Evolutionary conservation across 1,284 basidiomycete species (phyloP).

Genomic region (Golubevia sp.): DNA sequence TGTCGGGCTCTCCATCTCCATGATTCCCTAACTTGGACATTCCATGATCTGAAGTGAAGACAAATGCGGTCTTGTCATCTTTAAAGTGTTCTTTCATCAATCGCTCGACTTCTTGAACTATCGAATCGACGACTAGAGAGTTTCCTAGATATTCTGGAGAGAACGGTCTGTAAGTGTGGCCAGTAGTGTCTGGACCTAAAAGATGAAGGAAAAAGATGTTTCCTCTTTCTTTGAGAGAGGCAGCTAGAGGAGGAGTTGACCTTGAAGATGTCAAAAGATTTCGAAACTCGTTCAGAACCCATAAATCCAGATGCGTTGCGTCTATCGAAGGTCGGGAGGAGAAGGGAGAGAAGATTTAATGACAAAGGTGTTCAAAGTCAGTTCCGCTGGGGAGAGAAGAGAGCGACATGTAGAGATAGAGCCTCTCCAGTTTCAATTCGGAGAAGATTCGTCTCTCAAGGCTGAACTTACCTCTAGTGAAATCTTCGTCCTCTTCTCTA

Average conservation of each 20-base stretch:
- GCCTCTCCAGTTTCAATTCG: no score
- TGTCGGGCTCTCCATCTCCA: conserved; percentile 86
- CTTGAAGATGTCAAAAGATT: conserved; percentile 58
- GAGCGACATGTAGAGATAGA: no score
- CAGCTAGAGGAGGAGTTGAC: no score
- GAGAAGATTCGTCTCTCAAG: background rate
- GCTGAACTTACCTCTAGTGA: conserved; percentile 71
- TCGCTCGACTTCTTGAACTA: conserved; percentile 73
- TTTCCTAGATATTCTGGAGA: conserved; percentile 87
- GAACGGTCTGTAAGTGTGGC: conserved; percentile 83
- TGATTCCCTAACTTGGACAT: conserved; percentile 89
- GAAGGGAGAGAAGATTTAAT: background rate
- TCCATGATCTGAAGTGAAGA: conserved; percentile 88
- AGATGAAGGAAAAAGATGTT: conserved; percentile 84
- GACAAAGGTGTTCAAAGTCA: background rate
- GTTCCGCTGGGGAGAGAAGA: background rate
- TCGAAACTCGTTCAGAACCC: conserved; percentile 75
- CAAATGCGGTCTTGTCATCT: conserved; percentile 72
- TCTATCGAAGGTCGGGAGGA: conserved; percentile 62
- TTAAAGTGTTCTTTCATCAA: conserved; percentile 71
- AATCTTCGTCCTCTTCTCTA: conserved; percentile 78
- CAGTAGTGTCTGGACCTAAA: conserved; percentile 83
- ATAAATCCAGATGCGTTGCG: conserved; percentile 76
- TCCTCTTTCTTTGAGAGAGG: conserved; percentile 61
- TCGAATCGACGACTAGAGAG: conserved; percentile 77